Base-by-base conservation (phyloP, 805 yeast species). In the Candida pseudoglaebosa region DNA sequence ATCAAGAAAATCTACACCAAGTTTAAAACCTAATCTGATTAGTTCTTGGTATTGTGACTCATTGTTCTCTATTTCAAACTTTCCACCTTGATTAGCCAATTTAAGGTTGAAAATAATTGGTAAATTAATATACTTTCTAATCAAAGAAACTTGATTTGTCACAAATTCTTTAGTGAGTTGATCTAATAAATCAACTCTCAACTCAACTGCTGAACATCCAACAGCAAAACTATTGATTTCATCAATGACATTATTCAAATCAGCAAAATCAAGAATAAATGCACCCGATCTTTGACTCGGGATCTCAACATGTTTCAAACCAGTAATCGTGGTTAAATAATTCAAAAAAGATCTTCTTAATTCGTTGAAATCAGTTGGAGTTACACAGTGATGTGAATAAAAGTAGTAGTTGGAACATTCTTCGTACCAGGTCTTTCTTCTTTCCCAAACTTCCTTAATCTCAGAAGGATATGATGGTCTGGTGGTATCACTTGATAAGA, bases 391-490 rank as follows among this genome's bases (percentile, higher is more conserved):
- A 16, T 88, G 77, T 2, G 95, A 81, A 66, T 73, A 87, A 65
- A 84, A 87, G 52, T 76, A 74, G 57, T 74, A 78, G 57, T 84
- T 88, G 4, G 95, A 82, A 50, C 91, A 85, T 39, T 82, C 86
- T 24, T 73, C 70, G 65, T 89, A 93, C 82, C 85, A 82, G 5
- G 62, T 54, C 59, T 85, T 83, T 61, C 99, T 78, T 56, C 89
- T 78, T 26, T 66, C 54, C 95, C 96, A 93, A 21, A 93, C 97
- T 20, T 76, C 78, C 47, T 72, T 71, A 50, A 89, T 81, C 52
- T 89, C 96, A 49, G 80, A 86, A 9, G 73, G 72, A 51, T 82
- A 90, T 1, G 95, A 85, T 12, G 99, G 99, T 56, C 99, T 76
- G 0, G 89, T 71, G 34, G 84, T 78, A 61, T 93, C 99, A 38